These are phyloP conservation scores for Wickerhamomyces tratensis DNA, from an alignment of 805 yeast species.

Conservation along the genomic window DNA sequence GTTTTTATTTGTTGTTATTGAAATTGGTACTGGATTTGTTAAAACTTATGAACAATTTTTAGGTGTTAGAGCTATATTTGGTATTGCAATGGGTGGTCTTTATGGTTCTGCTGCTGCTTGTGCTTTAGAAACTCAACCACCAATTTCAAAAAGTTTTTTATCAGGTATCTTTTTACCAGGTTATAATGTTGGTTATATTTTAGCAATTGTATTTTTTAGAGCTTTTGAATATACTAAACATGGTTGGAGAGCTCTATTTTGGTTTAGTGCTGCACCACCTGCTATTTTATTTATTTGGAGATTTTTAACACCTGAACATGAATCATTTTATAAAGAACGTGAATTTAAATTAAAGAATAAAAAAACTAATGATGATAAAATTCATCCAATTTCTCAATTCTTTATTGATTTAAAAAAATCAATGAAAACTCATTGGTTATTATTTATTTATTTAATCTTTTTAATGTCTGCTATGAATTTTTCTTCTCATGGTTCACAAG, in stretches of 20 bases:
- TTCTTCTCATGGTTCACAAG: constrained; percentile 70
- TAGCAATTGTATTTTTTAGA: constrained; percentile 56
- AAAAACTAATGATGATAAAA: background rate
- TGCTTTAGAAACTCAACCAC: constrained; percentile 58
- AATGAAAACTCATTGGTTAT: constrained; percentile 47
- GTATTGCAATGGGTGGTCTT: constrained; percentile 65
- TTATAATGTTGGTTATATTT: constrained; percentile 57
- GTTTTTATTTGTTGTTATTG: constrained; percentile 40
- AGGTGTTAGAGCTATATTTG: constrained; percentile 55
- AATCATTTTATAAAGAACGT: constrained; percentile 31
- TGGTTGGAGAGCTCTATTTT: constrained; percentile 63
- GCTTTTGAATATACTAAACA: constrained; percentile 44
- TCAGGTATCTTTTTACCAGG: constrained; percentile 51
- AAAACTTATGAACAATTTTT: constrained; percentile 48
- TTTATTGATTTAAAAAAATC: constrained; percentile 24
- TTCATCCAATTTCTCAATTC: constrained; percentile 10
- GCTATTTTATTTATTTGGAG: constrained; percentile 51
- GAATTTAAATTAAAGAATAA: constrained; percentile 7
- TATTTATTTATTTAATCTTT: constrained; percentile 45
- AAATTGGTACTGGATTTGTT: constrained; percentile 60
- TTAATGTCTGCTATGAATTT: constrained; percentile 65
- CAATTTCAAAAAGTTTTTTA: constrained; percentile 46
- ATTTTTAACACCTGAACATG: constrained; percentile 49
- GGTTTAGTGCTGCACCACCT: constrained; percentile 69
- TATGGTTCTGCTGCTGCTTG: constrained; percentile 59